Conservation (phyloP, 2,329 filamentous ascomycete genomes). For the Aspergillus proliferans region DNA sequence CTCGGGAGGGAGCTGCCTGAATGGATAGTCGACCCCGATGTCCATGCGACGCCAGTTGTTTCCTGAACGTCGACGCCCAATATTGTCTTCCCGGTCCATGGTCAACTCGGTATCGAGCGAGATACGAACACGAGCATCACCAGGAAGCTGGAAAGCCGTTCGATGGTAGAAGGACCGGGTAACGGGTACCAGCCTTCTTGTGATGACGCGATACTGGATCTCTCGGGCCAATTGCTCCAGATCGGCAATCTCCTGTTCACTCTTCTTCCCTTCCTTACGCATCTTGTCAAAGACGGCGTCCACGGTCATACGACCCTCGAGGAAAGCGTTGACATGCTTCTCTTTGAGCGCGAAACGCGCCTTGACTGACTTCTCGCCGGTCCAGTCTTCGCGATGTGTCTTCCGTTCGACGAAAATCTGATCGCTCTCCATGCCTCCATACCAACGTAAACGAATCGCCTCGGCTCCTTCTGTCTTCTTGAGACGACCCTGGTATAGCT, state of each 20-base stretch:
- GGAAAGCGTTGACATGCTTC: constrained; percentile 91
- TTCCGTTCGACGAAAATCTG: constrained; percentile 97
- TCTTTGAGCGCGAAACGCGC: constrained; percentile 92
- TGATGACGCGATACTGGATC: constrained; percentile 87
- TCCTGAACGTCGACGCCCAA: constrained; percentile 67
- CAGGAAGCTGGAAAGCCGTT: constrained; percentile 93
- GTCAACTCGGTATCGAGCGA: constrained; percentile 94
- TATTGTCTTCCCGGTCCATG: constrained; percentile 91
- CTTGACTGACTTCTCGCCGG: constrained; percentile 97
- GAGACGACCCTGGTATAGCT: constrained; percentile 84
- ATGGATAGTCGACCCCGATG: constrained; percentile 93
- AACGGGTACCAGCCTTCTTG: constrained; percentile 78
- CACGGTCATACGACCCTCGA: constrained; percentile 77
- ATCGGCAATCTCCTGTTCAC: constrained; percentile 79
- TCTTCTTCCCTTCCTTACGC: constrained; percentile 90
- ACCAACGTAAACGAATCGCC: constrained; percentile 93
- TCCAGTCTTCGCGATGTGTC: constrained; percentile 98
- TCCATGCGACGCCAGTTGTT: constrained; percentile 96
- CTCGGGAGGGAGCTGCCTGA: constrained; percentile 75
- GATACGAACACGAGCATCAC: constrained; percentile 91
- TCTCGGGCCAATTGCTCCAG: constrained; percentile 85
- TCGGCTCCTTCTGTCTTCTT: constrained; percentile 98
- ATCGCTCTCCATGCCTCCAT: constrained; percentile 90
- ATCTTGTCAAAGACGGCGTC: constrained; percentile 93
- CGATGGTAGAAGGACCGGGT: constrained; percentile 97